These are phyloP conservation scores for Phytopythium litorale DNA, from an alignment of 352 stramenopile species.

Conservation along the genomic window DNA sequence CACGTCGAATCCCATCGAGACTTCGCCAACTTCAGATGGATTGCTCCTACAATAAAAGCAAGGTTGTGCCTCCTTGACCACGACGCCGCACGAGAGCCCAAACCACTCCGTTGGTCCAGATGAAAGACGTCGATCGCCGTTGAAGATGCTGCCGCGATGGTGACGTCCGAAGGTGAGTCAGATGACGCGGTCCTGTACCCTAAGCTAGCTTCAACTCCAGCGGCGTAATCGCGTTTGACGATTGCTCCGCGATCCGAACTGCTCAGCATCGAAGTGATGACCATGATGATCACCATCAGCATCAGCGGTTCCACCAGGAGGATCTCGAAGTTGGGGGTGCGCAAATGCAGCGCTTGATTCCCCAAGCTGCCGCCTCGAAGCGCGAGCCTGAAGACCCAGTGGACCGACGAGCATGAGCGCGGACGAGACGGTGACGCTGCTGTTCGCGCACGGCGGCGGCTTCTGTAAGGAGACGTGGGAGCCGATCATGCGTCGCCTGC, in stretches of 20 bases:
- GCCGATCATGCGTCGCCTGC: conserved; percentile 29
- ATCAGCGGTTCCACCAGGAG: neutral
- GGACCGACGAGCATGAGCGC: neutral
- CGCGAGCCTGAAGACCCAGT: neutral
- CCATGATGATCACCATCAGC: too few relatives aligned
- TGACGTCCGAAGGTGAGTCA: neutral
- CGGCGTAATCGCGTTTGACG: neutral
- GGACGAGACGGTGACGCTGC: conserved; percentile 13
- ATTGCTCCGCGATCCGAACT: neutral
- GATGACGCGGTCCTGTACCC: neutral
- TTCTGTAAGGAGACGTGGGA: conserved; percentile 46
- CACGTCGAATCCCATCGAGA: too few relatives aligned
- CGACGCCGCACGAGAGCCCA: too few relatives aligned
- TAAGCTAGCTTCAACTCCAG: neutral
- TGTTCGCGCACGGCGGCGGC: conserved; percentile 39
- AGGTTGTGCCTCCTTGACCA: too few relatives aligned
- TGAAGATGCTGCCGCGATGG: neutral
- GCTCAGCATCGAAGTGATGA: neutral
- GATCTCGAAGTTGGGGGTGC: neutral
- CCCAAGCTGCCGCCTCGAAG: neutral
- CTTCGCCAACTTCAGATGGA: too few relatives aligned
- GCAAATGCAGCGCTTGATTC: neutral
- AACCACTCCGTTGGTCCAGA: too few relatives aligned
- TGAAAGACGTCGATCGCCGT: too few relatives aligned
- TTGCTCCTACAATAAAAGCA: too few relatives aligned